Evolutionary conservation across 768 basidiomycete species (phyloP).

Genomic region (Leucocoprinus sp.): DNA sequence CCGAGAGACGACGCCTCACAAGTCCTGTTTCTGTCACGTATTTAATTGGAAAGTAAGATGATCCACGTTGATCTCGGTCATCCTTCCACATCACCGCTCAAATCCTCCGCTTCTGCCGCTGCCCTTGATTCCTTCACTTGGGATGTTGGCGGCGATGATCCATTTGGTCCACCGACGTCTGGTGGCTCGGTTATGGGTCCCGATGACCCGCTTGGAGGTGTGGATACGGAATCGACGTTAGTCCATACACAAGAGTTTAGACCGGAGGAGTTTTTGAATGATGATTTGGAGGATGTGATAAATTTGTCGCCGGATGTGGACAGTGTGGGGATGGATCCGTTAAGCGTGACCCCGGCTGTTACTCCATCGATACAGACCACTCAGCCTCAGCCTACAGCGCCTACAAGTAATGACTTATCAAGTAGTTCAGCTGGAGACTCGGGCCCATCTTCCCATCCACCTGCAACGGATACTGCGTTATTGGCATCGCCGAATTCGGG

Average conservation of each 20-base stretch:
- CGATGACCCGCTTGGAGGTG: slow-evolving; percentile 1
- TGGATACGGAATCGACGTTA: not conserved
- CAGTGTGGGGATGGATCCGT: slow-evolving; percentile 2
- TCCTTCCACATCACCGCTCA: slow-evolving; percentile 10
- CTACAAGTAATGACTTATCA: not conserved
- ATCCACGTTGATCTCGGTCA: slow-evolving; percentile 11
- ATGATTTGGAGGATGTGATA: slow-evolving; percentile 9
- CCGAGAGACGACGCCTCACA: not conserved
- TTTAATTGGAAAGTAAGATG: slow-evolving; percentile 5
- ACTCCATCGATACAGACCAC: not conserved
- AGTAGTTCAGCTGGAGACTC: not conserved
- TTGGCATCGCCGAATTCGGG: slow-evolving; percentile 15
- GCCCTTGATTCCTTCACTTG: slow-evolving; percentile 10
- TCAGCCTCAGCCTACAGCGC: not conserved
- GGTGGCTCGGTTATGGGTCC: not conserved
- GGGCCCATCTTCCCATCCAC: slow-evolving; percentile 20
- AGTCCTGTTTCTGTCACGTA: not conserved
- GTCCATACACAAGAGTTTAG: slow-evolving; percentile 5
- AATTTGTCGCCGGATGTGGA: slow-evolving; percentile 9
- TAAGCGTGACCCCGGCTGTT: not conserved
- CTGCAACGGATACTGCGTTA: slow-evolving; percentile 11
- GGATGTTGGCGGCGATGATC: slow-evolving; percentile 9
- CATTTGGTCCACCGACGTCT: not conserved
- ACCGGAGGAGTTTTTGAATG: slow-evolving; percentile 9
- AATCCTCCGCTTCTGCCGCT: slow-evolving; percentile 10